Evolutionary conservation across 257 asterid species (phyloP).

Genomic region (Plantago elongata): DNA sequence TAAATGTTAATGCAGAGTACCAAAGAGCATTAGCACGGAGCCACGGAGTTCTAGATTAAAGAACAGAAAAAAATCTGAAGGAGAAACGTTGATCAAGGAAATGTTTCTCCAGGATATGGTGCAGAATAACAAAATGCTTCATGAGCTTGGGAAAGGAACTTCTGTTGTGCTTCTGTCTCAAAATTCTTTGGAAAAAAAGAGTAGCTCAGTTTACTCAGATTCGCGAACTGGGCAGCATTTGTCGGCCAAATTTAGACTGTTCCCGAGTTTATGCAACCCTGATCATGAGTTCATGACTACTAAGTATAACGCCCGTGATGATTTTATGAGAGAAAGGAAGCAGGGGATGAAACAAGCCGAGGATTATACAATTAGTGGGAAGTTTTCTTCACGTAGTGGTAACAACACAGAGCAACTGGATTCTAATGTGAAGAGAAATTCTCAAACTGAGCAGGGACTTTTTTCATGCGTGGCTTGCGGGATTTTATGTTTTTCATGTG

Average conservation of each 20-base stretch:
- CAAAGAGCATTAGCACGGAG: slow-evolving; percentile 47
- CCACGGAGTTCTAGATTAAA: slow-evolving; percentile 89
- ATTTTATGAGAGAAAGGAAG: slow-evolving; percentile 26
- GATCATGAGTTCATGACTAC: slow-evolving; percentile 43
- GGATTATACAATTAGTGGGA: slow-evolving; percentile 30
- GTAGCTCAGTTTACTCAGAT: slow-evolving; percentile 28
- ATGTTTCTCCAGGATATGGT: slow-evolving; percentile 71
- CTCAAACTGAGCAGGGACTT: slow-evolving; percentile 65
- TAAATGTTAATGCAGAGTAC: slow-evolving; percentile 43
- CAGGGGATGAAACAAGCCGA: slow-evolving; percentile 34
- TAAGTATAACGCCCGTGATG: slow-evolving; percentile 31
- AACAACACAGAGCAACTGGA: slow-evolving; percentile 24
- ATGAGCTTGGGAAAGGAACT: slow-evolving; percentile 71
- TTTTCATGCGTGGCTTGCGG: slow-evolving; percentile 98
- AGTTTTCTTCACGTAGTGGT: slow-evolving; percentile 20
- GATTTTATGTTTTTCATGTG: slow-evolving; percentile 88
- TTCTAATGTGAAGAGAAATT: slow-evolving; percentile 34
- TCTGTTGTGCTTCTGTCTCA: slow-evolving; percentile 71
- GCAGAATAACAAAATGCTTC: slow-evolving; percentile 65
- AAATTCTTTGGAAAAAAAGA: slow-evolving; percentile 44
- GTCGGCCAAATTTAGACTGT: slow-evolving; percentile 37
- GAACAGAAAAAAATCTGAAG: slow-evolving; percentile 84
- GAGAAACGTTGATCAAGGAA: slow-evolving; percentile 81
- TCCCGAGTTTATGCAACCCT: slow-evolving; percentile 52
- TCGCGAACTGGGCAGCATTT: slow-evolving; percentile 38